Evolutionary conservation across 2,329 filamentous ascomycete species (phyloP).

Genomic region (Rutstroemia sp.): DNA sequence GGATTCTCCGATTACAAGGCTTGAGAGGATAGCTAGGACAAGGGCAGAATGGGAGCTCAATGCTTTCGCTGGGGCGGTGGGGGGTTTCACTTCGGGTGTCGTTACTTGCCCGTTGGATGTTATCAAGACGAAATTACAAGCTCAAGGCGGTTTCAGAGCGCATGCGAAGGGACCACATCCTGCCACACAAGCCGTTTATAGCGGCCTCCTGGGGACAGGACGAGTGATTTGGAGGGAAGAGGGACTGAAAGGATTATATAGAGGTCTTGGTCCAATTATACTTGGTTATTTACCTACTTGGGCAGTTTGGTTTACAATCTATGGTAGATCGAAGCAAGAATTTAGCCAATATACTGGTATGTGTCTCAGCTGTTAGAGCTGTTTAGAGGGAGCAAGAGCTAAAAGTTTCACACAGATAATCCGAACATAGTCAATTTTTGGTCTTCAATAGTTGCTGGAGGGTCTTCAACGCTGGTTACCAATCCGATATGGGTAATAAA

Average conservation of each 20-base stretch:
- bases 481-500: constrained; percentile 99
- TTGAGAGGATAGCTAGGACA: constrained; percentile 48
- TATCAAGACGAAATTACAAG: constrained; percentile 97
- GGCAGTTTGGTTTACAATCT: constrained; percentile 97
- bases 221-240: constrained; percentile 81
- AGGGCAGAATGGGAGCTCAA: constrained; percentile 64
- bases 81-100: constrained; percentile 86
- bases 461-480: constrained; percentile 85
- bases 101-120: constrained; percentile 97
- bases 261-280: constrained; percentile 88
- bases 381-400: constrained; percentile 3
- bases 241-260: constrained; percentile 83
- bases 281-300: constrained; percentile 94
- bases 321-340: constrained; percentile 78
- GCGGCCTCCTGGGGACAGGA: constrained; percentile 80
- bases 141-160: constrained; percentile 72
- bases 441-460: constrained; percentile 85
- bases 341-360: constrained; percentile 60
- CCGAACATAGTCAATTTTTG: constrained; percentile 74
- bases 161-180: constrained; percentile 8
- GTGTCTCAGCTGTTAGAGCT: constrained; percentile 16
- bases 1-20: constrained; percentile 31
- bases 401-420: constrained; percentile 47
- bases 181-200: constrained; percentile 57
- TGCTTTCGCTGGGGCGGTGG: constrained; percentile 77